These are phyloP conservation scores for Termitomyces sp. DNA, from an alignment of 768 basidiomycete genomes.

Conservation along the genomic window DNA sequence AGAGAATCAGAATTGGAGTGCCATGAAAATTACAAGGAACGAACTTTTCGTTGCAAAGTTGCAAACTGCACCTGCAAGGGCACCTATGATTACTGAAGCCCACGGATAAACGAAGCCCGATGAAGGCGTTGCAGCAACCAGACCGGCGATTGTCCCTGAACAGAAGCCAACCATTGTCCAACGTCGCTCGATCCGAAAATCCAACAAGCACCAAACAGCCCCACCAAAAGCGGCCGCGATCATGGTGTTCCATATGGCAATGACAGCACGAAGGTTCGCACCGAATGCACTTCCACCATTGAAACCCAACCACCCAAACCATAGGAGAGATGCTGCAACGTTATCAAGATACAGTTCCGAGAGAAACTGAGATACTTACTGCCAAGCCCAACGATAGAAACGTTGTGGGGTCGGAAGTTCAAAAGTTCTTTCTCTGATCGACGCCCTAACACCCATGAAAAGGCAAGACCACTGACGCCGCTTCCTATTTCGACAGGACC, in stretches of 20 bases:
- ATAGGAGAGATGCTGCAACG: constrained; percentile 59
- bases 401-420: constrained; percentile 87
- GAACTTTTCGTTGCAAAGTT: constrained; percentile 83
- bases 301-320: constrained; percentile 89
- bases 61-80: constrained; percentile 64
- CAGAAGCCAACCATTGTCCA: constrained; percentile 92
- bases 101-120: constrained; percentile 79
- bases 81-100: constrained; percentile 71
- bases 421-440: constrained; percentile 65
- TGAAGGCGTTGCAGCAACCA: constrained; percentile 86
- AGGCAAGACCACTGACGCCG: constrained; percentile 81
- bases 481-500: constrained; percentile 87
- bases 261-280: constrained; percentile 81
- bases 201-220: constrained; percentile 76
- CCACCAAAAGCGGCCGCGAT: constrained; percentile 78
- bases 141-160: constrained; percentile 85
- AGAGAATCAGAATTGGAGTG: constrained; percentile 1
- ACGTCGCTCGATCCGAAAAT: constrained; percentile 75
- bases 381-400: constrained; percentile 76
- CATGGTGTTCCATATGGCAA: constrained; percentile 89
- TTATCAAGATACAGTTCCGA: not conserved
- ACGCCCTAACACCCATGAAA: constrained; percentile 82
- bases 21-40: constrained; percentile 13
- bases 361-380: constrained; percentile 29
- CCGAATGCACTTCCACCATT: constrained; percentile 88